Evolutionary conservation across 2,329 filamentous ascomycete species (phyloP).

Genomic region (Pestalotiopsis sp.): DNA sequence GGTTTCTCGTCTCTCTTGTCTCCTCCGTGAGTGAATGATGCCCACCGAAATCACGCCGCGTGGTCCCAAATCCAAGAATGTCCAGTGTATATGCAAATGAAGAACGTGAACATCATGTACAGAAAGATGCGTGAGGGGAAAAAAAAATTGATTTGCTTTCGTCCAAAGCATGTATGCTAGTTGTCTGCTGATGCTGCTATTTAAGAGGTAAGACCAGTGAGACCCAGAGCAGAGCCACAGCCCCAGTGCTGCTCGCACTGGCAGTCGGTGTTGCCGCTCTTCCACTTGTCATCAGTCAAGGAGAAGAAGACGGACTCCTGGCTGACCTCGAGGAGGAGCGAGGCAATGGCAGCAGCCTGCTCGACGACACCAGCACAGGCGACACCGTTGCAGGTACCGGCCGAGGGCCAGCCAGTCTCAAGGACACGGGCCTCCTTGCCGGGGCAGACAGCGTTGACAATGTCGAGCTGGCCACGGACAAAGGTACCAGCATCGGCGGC

Average conservation of each 20-base stretch:
- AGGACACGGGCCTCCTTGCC: conserved; percentile 77
- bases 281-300: conserved; percentile 81
- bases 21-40: conserved; percentile 1
- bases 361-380: conserved; percentile 69
- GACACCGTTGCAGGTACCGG: conserved; percentile 69
- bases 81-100: conserved; percentile 12
- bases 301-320: conserved; percentile 79
- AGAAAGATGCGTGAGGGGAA: conserved; percentile 16
- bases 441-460: conserved; percentile 71
- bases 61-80: conserved; percentile 9
- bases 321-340: conserved; percentile 69
- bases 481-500: conserved; percentile 75
- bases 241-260: conserved; percentile 83
- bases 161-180: background rate
- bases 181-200: conserved; percentile 4
- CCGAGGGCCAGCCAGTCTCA: conserved; percentile 87
- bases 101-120: conserved; percentile 16
- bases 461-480: conserved; percentile 71
- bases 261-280: conserved; percentile 65
- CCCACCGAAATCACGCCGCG: conserved; percentile 2
- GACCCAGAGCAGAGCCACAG: conserved; percentile 54
- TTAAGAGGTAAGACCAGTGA: conserved; percentile 4
- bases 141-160: background rate
- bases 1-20: background rate
- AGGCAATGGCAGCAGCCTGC: conserved; percentile 73